phyloP scores from a whole-genome alignment of 371 early-diverging fungal genomes.

The Umbelopsis sp. region DNA sequence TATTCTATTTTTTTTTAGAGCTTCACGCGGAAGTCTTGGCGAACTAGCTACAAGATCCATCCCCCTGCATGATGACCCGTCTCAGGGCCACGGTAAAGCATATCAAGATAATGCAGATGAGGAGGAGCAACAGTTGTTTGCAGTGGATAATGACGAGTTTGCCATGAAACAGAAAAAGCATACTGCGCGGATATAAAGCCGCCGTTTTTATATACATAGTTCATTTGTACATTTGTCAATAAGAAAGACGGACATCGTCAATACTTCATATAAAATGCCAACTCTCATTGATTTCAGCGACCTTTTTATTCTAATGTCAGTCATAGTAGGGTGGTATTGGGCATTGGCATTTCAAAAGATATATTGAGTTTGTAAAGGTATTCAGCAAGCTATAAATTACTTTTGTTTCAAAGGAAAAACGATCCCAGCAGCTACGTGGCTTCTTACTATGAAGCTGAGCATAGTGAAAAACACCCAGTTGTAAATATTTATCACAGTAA shows the following conservation, averaged over 20 bases:
- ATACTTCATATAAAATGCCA: background rate
- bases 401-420: too few relatives aligned
- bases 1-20: too few relatives aligned
- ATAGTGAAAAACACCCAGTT: too few relatives aligned
- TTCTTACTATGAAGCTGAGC: too few relatives aligned
- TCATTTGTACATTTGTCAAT: conserved; percentile 2
- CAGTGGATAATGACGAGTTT: conserved; percentile 3
- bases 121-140: conserved; percentile 10
- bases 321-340: too few relatives aligned
- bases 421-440: too few relatives aligned
- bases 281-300: too few relatives aligned
- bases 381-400: too few relatives aligned
- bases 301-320: too few relatives aligned
- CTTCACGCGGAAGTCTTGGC: background rate
- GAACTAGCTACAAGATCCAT: background rate
- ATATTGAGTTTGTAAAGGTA: too few relatives aligned
- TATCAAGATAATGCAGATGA: conserved; percentile 2
- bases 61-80: background rate
- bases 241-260: background rate
- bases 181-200: background rate
- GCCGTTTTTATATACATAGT: background rate
- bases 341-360: too few relatives aligned
- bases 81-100: background rate
- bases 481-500: too few relatives aligned
- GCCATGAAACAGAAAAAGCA: background rate